A percentile compares a stretch with the other conserved stretches of the same genome.
These are phyloP conservation scores for Nephelium lappaceum DNA, from an alignment of 345 rosid genomes.

Conservation along the genomic window DNA sequence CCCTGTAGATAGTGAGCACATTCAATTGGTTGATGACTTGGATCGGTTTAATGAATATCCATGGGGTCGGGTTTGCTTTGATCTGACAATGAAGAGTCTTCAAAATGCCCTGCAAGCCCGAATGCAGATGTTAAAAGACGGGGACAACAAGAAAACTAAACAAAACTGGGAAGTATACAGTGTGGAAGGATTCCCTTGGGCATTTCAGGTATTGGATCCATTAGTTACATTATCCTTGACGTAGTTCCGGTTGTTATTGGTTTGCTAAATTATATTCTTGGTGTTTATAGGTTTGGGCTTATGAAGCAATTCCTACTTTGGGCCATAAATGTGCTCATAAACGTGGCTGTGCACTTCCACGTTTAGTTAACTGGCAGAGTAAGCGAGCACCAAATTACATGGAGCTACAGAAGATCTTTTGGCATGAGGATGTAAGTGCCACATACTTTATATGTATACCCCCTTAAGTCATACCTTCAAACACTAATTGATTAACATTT, in stretches of 20 bases:
- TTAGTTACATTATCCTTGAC: neutral
- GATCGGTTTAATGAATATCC: neutral
- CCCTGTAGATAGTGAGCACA: neutral
- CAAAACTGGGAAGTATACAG: neutral
- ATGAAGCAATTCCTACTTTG: neutral
- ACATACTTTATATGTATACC: neutral
- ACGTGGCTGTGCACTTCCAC: neutral
- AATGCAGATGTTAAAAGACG: too few relatives aligned
- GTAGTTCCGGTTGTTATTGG: neutral
- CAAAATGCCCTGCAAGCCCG: neutral
- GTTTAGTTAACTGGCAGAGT: neutral
- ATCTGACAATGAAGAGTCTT: neutral
- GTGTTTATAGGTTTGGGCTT: neutral
- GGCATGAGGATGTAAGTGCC: neutral
- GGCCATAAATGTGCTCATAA: neutral
- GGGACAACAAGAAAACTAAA: neutral
- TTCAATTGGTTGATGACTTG: neutral
- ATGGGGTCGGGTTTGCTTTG: neutral
- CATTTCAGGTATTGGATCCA: neutral
- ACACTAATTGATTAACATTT: neutral
- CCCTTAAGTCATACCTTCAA: neutral
- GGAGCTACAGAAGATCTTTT: neutral
- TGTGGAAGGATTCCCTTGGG: neutral
- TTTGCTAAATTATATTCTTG: neutral
- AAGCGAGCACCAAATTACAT: neutral